Evolutionary conservation across 495 filamentous ascomycete genomes (phyloP).

Genomic region (Neurospora terricola): DNA sequence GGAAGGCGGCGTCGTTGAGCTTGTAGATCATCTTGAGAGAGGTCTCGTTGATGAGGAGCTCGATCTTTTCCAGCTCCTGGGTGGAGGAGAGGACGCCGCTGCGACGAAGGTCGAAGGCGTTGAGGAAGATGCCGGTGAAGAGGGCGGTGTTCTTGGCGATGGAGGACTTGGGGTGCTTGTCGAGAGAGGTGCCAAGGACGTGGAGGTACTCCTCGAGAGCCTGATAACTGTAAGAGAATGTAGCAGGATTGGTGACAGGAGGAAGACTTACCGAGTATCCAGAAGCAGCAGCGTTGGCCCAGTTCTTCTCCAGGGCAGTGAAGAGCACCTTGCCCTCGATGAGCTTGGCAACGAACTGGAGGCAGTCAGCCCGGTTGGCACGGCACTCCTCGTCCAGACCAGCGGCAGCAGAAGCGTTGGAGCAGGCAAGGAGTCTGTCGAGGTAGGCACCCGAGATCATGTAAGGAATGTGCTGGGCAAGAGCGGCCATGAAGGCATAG

Average conservation of each 20-base stretch:
- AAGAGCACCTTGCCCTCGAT: slow-evolving; percentile 59
- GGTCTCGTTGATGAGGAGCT: slow-evolving; percentile 52
- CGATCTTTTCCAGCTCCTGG: slow-evolving; percentile 36
- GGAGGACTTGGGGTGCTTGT: slow-evolving; percentile 63
- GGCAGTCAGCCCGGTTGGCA: slow-evolving; percentile 56
- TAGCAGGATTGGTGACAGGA: neutral
- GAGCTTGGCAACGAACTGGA: slow-evolving; percentile 60
- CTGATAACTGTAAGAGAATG: slow-evolving; percentile 16
- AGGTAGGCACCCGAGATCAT: slow-evolving; percentile 71
- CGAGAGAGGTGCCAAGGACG: slow-evolving; percentile 55
- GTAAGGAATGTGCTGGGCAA: slow-evolving; percentile 74
- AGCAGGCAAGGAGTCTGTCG: slow-evolving; percentile 55
- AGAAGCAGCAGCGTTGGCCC: slow-evolving; percentile 46
- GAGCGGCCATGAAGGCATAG: slow-evolving; percentile 63
- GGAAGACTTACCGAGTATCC: slow-evolving; percentile 46
- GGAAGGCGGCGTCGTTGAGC: slow-evolving; percentile 90
- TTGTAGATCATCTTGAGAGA: slow-evolving; percentile 89
- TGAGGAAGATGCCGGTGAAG: slow-evolving; percentile 61
- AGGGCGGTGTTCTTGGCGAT: slow-evolving; percentile 57
- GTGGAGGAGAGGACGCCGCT: slow-evolving; percentile 20
- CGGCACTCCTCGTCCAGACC: slow-evolving; percentile 44
- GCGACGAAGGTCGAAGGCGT: slow-evolving; percentile 62
- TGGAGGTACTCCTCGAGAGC: slow-evolving; percentile 59
- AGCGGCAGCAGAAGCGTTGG: slow-evolving; percentile 56
- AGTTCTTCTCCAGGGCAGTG: slow-evolving; percentile 58